Evolutionary conservation across 2,329 filamentous ascomycete genomes (phyloP).

Genomic region (Chaetomium strumarium): DNA sequence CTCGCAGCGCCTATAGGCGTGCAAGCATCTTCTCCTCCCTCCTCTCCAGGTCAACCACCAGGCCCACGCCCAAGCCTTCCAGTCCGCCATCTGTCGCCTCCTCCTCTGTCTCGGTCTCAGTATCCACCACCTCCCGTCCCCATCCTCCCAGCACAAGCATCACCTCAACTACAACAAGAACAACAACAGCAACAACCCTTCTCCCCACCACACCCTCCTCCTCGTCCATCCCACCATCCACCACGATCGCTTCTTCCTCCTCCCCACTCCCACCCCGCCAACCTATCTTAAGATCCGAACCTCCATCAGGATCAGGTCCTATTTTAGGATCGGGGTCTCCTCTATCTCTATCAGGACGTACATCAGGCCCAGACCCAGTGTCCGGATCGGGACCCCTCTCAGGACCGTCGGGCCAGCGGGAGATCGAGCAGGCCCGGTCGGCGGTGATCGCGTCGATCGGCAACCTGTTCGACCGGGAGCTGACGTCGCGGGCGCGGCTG

Average conservation of each 20-base stretch:
- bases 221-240: neutral
- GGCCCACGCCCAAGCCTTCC: neutral
- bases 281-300: too few species aligned
- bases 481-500: constrained; percentile 60
- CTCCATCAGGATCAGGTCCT: too few species aligned
- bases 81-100: constrained; percentile 2
- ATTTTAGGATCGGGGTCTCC: too few species aligned
- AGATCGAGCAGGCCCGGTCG: constrained; percentile 49
- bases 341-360: too few species aligned
- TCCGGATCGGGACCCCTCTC: too few species aligned
- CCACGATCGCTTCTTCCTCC: neutral
- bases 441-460: constrained; percentile 59
- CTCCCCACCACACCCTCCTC: neutral
- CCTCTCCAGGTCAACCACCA: neutral
- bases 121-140: neutral
- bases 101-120: constrained; percentile 6
- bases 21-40: constrained; percentile 9
- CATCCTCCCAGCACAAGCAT: neutral
- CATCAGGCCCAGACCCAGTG: too few species aligned
- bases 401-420: too few species aligned
- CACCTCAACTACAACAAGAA: neutral
- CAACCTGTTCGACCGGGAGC: constrained; percentile 62
- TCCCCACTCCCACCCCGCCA: neutral
- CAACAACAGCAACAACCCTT: neutral
- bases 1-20: neutral